Evolutionary conservation across 2,329 filamentous ascomycete species (phyloP).

Genomic region (Purpureocillium lavendulum): DNA sequence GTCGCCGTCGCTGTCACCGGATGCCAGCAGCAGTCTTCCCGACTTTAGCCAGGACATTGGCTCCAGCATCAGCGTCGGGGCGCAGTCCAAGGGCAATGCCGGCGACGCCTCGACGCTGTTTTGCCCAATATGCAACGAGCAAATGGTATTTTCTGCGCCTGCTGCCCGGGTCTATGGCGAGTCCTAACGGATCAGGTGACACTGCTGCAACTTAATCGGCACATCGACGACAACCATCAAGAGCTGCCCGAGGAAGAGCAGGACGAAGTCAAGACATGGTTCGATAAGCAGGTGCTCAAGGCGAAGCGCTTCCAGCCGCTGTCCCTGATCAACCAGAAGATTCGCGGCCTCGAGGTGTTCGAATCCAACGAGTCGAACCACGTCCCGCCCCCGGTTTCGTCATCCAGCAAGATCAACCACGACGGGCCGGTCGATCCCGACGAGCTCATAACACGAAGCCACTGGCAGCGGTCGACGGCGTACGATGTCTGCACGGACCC

Average conservation of each 20-base stretch:
- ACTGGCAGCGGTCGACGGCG: conserved; percentile 75
- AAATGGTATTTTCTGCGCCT: conserved; percentile 60
- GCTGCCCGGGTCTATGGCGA: no score
- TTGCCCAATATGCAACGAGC: conserved; percentile 96
- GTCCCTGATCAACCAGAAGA: conserved; percentile 84
- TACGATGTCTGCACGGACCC: conserved; percentile 84
- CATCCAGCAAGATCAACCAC: conserved; percentile 23
- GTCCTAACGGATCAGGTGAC: conserved; percentile 55
- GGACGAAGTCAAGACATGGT: conserved; percentile 95
- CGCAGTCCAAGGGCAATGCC: conserved; percentile 43
- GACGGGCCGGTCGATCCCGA: conserved; percentile 63
- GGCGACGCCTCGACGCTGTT: conserved; percentile 55
- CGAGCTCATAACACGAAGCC: conserved; percentile 75
- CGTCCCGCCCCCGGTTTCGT: conserved; percentile 15
- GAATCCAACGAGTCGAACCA: conserved; percentile 71
- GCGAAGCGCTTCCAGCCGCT: conserved; percentile 90
- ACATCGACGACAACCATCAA: conserved; percentile 81
- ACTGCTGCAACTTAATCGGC: conserved; percentile 78
- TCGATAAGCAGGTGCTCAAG: conserved; percentile 88
- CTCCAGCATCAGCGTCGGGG: conserved; percentile 66
- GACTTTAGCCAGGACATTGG: conserved; percentile 70
- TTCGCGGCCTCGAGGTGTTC: conserved; percentile 87
- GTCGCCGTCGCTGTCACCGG: conserved; percentile 61
- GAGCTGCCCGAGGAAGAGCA: conserved; percentile 83
- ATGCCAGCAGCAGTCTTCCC: conserved; percentile 52